Conservation (phyloP, 345 rosid genomes). For the Aurinia saxatilis region DNA sequence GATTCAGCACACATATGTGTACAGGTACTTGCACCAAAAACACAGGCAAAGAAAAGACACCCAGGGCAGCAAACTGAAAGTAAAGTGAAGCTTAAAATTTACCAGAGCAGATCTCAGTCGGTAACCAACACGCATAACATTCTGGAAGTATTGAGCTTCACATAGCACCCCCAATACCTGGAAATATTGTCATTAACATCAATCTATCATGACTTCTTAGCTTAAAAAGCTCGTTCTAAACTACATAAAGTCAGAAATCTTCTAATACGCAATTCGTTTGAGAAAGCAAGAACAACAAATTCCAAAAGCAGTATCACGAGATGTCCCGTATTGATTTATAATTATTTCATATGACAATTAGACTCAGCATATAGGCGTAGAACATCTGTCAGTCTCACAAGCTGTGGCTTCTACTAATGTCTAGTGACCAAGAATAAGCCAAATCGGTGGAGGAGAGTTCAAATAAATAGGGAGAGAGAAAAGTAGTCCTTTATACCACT, state of each 20-base stretch:
- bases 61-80: neutral
- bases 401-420: neutral
- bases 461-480: neutral
- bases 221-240: neutral
- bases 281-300: neutral
- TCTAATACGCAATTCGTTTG: neutral
- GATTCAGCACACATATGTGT: neutral
- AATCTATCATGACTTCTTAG: neutral
- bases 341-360: neutral
- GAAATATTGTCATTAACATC: slow-evolving; percentile 11
- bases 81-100: slow-evolving; percentile 23
- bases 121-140: slow-evolving; percentile 98
- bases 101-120: slow-evolving; percentile 94
- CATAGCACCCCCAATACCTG: slow-evolving; percentile 84
- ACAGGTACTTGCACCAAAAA: neutral
- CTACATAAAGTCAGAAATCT: neutral
- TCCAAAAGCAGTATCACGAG: neutral
- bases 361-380: neutral
- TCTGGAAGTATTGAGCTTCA: slow-evolving; percentile 98
- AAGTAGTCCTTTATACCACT: slow-evolving; percentile 20
- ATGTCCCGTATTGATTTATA: neutral
- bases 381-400: neutral
- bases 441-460: neutral
- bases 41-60: neutral
- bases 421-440: neutral